phyloP scores from a whole-genome alignment of 768 basidiomycete species.

The Cyathus striatus region DNA sequence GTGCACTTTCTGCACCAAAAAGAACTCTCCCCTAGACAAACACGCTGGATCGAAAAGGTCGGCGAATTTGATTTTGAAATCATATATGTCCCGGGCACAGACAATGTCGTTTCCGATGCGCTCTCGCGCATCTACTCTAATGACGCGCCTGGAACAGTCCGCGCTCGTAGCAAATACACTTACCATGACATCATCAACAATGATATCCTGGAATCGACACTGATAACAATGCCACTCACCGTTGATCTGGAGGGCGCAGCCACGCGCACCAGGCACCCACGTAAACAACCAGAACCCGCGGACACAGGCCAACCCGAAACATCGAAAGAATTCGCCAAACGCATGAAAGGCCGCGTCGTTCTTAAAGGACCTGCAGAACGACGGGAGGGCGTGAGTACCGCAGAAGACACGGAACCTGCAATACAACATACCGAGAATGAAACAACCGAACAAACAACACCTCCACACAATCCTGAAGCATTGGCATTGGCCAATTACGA shows the following conservation, averaged over 20 bases:
- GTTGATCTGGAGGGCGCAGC: neutral
- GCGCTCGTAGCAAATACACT: constrained; percentile 9
- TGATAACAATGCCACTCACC: neutral
- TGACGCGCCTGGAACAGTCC: constrained; percentile 5
- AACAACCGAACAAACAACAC: neutral
- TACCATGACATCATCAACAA: constrained; percentile 8
- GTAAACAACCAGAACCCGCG: neutral
- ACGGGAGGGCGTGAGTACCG: constrained; percentile 11
- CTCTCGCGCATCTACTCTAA: constrained; percentile 19
- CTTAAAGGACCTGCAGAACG: constrained; percentile 3
- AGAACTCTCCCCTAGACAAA: constrained; percentile 22
- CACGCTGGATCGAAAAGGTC: constrained; percentile 26
- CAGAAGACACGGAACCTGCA: constrained; percentile 13
- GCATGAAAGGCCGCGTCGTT: constrained; percentile 3
- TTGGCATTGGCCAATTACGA: neutral
- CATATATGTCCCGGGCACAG: constrained; percentile 17
- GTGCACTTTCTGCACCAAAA: constrained; percentile 17
- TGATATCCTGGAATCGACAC: neutral
- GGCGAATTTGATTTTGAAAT: constrained; percentile 24
- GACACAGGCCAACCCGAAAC: constrained; percentile 4
- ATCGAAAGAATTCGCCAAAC: constrained; percentile 3
- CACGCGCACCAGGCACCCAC: neutral
- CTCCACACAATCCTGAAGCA: neutral
- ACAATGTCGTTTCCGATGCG: constrained; percentile 28
- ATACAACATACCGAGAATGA: neutral